A percentile compares a stretch with the other conserved stretches of the same genome.
These are phyloP conservation scores for Bipolaris oryzae DNA, from an alignment of 2,329 filamentous ascomycete genomes.

Conservation along the genomic window DNA sequence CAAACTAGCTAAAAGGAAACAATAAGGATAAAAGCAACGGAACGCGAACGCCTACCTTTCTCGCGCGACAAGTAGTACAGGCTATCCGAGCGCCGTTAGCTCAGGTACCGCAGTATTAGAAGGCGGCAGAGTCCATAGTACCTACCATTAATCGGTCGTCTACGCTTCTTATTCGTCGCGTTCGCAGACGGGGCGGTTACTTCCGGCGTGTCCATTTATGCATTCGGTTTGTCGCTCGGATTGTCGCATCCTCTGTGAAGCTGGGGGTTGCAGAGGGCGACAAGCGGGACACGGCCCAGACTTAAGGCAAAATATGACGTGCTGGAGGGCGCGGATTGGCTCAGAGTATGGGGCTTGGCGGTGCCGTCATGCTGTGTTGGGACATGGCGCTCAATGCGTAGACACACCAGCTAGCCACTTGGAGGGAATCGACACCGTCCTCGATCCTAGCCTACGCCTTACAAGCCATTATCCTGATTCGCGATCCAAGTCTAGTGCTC, in stretches of 20 bases:
- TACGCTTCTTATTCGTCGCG: constrained; percentile 32
- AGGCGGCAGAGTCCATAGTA: neutral
- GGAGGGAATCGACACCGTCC: neutral
- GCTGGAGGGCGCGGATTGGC: constrained; percentile 15
- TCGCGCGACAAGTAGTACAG: constrained; percentile 26
- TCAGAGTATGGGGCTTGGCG: constrained; percentile 8
- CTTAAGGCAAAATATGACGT: constrained; percentile 24
- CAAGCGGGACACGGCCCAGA: constrained; percentile 13
- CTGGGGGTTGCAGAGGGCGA: constrained; percentile 15
- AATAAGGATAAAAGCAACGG: neutral
- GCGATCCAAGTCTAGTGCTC: neutral
- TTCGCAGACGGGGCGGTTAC: constrained; percentile 16
- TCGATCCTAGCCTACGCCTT: neutral
- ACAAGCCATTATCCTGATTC: neutral
- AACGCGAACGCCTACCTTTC: constrained; percentile 17
- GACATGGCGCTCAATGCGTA: neutral
- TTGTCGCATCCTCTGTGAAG: constrained; percentile 14
- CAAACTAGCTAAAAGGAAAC: neutral
- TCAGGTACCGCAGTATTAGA: neutral
- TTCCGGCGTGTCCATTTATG: constrained; percentile 18
- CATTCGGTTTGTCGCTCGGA: constrained; percentile 21
- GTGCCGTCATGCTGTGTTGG: constrained; percentile 6
- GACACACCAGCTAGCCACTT: constrained; percentile 3
- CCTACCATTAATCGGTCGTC: constrained; percentile 36
- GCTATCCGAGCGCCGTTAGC: constrained; percentile 18